Percentiles rank a stretch among this genome's conserved stretches.
Conservation (phyloP, 2,329 filamentous ascomycete species). For the Penicillium sclerotigenum region DNA sequence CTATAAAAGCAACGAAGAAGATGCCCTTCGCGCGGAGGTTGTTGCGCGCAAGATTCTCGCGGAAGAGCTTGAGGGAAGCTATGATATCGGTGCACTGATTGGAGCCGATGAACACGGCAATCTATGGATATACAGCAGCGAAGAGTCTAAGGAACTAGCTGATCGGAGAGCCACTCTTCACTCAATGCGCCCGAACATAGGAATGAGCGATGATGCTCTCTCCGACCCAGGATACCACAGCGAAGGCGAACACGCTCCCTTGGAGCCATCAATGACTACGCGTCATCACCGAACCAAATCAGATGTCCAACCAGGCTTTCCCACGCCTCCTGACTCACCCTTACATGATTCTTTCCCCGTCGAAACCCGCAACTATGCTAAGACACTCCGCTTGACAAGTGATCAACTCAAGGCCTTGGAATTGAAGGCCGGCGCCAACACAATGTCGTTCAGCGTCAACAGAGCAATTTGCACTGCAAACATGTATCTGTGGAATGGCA, state of each 20-base stretch:
- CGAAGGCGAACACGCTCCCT: slow-evolving; percentile 67
- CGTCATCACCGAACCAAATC: slow-evolving; percentile 60
- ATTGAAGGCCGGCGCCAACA: slow-evolving; percentile 80
- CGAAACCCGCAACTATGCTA: slow-evolving; percentile 87
- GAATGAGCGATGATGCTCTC: slow-evolving; percentile 68
- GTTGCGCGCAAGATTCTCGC: slow-evolving; percentile 87
- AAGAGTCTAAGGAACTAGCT: slow-evolving; percentile 89
- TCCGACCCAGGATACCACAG: slow-evolving; percentile 96
- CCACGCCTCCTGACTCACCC: slow-evolving; percentile 56
- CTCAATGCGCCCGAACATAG: slow-evolving; percentile 50
- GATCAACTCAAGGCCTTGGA: slow-evolving; percentile 86
- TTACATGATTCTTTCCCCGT: slow-evolving; percentile 49
- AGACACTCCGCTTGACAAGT: slow-evolving; percentile 90
- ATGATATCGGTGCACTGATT: slow-evolving; percentile 92
- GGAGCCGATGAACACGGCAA: slow-evolving; percentile 95
- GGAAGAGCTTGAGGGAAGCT: slow-evolving; percentile 89
- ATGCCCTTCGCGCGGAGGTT: slow-evolving; percentile 87
- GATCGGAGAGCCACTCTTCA: slow-evolving; percentile 60
- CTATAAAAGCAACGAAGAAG: slow-evolving; percentile 91
- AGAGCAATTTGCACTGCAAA: slow-evolving; percentile 84
- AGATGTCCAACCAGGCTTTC: slow-evolving; percentile 65
- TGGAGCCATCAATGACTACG: slow-evolving; percentile 59
- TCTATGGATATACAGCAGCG: slow-evolving; percentile 98
- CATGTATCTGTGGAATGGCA: slow-evolving; percentile 91
- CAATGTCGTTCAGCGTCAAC: slow-evolving; percentile 95